Evolutionary conservation across 805 yeast species (phyloP).

Genomic region (Ogataea degrootiae): DNA sequence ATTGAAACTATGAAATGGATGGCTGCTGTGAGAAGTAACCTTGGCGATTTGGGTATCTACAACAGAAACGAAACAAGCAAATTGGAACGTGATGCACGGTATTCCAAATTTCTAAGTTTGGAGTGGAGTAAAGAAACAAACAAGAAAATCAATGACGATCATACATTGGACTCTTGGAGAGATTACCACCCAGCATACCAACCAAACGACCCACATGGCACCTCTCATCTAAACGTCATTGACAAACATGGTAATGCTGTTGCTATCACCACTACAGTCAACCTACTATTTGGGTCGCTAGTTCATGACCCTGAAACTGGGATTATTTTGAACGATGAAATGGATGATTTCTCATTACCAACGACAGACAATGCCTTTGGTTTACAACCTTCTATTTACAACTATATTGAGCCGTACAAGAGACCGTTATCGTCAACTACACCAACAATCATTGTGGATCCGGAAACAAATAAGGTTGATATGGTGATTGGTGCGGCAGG

Average conservation of each 20-base stretch:
- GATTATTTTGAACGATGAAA: constrained; percentile 76
- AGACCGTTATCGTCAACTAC: constrained; percentile 83
- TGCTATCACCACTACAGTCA: constrained; percentile 83
- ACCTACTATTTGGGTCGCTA: constrained; percentile 75
- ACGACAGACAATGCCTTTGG: constrained; percentile 69
- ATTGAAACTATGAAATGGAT: constrained; percentile 93
- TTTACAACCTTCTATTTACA: constrained; percentile 74
- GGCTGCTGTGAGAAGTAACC: constrained; percentile 77
- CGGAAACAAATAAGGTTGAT: constrained; percentile 44
- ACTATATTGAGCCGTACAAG: constrained; percentile 68
- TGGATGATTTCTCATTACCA: constrained; percentile 91
- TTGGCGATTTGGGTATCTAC: constrained; percentile 58
- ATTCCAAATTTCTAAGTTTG: constrained; percentile 39
- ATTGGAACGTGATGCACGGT: constrained; percentile 31
- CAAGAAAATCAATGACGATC: constrained; percentile 45
- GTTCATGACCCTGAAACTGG: constrained; percentile 83
- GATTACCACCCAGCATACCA: constrained; percentile 79
- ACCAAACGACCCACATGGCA: constrained; percentile 79
- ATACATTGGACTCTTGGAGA: constrained; percentile 60
- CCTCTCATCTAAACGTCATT: constrained; percentile 79
- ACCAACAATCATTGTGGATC: constrained; percentile 61
- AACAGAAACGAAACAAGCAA: constrained; percentile 22
- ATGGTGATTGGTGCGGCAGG: constrained; percentile 90
- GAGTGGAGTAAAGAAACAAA: constrained; percentile 57
- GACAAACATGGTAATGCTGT: constrained; percentile 77